Evolutionary conservation across 2,329 filamentous ascomycete species (phyloP).

Genomic region (Rhinocladiella similis): DNA sequence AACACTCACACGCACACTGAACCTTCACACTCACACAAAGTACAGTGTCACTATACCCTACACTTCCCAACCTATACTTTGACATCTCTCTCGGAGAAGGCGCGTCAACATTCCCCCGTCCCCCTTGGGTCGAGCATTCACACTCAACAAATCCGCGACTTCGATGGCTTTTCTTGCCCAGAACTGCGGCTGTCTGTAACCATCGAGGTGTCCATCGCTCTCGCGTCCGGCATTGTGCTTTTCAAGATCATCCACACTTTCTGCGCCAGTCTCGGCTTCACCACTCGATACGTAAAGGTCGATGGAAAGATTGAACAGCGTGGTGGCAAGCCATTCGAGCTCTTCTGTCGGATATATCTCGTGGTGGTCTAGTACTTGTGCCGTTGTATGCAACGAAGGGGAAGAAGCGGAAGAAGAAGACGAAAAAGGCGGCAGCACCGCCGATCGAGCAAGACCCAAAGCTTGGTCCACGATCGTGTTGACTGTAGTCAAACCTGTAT

Average conservation of each 20-base stretch:
- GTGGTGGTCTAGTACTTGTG: not conserved
- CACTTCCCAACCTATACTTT: conserved; percentile 15
- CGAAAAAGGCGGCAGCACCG: not conserved
- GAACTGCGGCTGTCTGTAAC: conserved; percentile 27
- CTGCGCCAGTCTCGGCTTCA: too few species aligned
- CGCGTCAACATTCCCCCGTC: conserved; percentile 5
- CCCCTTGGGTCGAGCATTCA: not conserved
- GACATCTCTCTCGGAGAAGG: conserved; percentile 13
- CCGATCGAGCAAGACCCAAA: conserved; percentile 29
- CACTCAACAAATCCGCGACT: conserved; percentile 37
- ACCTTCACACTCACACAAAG: too few species aligned
- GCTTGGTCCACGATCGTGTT: conserved; percentile 39
- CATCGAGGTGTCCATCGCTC: too few species aligned
- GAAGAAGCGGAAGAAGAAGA: too few species aligned
- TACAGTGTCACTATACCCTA: not conserved
- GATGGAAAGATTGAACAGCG: conserved; percentile 56
- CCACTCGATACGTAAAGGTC: conserved; percentile 45
- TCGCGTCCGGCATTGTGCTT: not conserved
- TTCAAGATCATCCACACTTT: too few species aligned
- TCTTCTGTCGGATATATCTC: conserved; percentile 53
- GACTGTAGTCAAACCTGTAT: conserved; percentile 29
- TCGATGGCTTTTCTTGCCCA: conserved; percentile 51
- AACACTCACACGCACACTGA: too few species aligned
- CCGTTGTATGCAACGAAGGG: too few species aligned
- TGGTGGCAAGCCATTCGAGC: conserved; percentile 58